These are phyloP conservation scores for Salvia rosmarinus DNA, from an alignment of 257 asterid genomes.

Conservation along the genomic window DNA sequence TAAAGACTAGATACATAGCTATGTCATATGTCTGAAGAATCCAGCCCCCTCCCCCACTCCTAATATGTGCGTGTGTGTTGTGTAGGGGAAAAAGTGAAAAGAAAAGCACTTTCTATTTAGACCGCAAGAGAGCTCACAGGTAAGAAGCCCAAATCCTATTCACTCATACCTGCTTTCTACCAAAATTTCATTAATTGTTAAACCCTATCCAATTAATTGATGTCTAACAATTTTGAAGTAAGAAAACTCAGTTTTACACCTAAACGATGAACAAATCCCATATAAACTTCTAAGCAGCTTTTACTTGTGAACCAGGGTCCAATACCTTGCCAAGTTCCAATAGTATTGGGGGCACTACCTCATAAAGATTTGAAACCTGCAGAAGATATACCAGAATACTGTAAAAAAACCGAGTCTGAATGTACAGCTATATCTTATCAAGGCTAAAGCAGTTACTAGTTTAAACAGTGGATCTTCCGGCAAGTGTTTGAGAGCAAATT, in stretches of 20 bases:
- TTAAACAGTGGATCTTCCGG: constrained; percentile 90
- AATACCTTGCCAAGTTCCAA: constrained; percentile 88
- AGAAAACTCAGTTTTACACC: background rate
- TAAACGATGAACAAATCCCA: background rate
- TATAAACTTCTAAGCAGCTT: background rate
- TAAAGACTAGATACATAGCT: too few species aligned
- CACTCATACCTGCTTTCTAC: constrained; percentile 6
- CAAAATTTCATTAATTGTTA: background rate
- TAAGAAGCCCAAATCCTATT: background rate
- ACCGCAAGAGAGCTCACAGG: constrained; percentile 12
- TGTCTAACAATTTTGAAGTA: background rate
- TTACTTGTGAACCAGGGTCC: background rate
- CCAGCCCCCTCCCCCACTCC: too few species aligned
- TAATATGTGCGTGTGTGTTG: background rate
- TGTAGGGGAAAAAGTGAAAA: background rate
- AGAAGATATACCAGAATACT: background rate
- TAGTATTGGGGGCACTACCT: constrained; percentile 87
- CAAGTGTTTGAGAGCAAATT: constrained; percentile 86
- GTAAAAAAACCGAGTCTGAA: constrained; percentile 15
- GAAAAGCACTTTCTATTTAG: background rate
- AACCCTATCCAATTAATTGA: background rate
- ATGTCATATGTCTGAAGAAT: too few species aligned
- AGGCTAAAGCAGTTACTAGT: constrained; percentile 51
- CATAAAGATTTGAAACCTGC: constrained; percentile 76
- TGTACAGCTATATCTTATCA: constrained; percentile 1